Evolutionary conservation across 2,329 filamentous ascomycete species (phyloP).

Genomic region (Lachnellula hyalina): DNA sequence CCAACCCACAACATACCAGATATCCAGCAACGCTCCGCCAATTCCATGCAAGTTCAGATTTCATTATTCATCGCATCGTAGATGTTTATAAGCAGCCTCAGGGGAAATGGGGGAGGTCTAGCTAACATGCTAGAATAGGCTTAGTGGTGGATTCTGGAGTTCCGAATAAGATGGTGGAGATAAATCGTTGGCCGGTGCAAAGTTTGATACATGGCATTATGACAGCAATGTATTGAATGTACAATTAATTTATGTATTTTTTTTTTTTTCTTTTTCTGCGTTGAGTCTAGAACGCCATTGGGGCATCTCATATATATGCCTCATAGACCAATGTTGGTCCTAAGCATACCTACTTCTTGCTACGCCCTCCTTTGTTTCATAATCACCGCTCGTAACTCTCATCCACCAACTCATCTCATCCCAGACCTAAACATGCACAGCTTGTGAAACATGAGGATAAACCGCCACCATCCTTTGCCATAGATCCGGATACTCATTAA

Average conservation of each 20-base stretch:
- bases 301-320: background rate
- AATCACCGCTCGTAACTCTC: no score
- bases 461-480: constrained; percentile 74
- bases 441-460: constrained; percentile 78
- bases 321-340: background rate
- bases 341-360: background rate
- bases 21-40: constrained; percentile 1
- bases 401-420: background rate
- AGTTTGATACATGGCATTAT: no score
- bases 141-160: no score
- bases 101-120: no score
- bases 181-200: no score
- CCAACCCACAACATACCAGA: background rate
- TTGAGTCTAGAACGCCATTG: background rate
- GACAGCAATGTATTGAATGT: no score
- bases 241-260: no score
- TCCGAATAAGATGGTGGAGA: no score
- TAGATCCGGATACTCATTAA: constrained; percentile 74
- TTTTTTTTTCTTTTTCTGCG: background rate
- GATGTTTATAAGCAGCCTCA: no score
- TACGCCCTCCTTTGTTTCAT: background rate
- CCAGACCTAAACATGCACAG: constrained; percentile 32
- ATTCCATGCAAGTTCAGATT: constrained; percentile 1
- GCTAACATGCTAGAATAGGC: no score
- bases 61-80: no score